Base-by-base conservation (phyloP, 768 basidiomycete species). In the Boletus pseudo-olivaceus region DNA sequence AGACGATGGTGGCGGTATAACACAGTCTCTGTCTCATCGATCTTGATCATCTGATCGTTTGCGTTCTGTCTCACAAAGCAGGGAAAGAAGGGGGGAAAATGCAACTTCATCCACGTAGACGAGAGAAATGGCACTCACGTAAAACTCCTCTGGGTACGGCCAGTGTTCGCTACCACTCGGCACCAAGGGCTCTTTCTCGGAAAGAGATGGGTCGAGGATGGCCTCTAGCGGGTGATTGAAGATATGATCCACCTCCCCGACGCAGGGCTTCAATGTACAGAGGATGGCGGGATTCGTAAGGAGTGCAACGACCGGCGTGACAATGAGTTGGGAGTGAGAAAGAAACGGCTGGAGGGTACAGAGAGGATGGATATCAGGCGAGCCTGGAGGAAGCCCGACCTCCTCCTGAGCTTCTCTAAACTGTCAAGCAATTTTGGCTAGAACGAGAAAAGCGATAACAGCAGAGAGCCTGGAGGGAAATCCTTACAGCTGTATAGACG, bases 381-480 rank as follows among this genome's bases (percentile, higher is more conserved):
- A 79, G 49, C 75, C 52, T 2, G 82, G 65, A 0, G 89, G 84
- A 3, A 95, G 75, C 1, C 72, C 82, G 19, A 95, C 88, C 74
- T 96, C 93, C 73, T 96, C 93, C 51, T 82, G 68, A 0, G 93
- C 93, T 71, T 96, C 93, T 53, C 93, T 78, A 45, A 79, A 79
- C 93, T 94, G 63, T 49, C 32, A 42, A 47, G 41, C 12, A 29
- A 23, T 52, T 39, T 30, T 7, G n/a, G 33, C 42, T 35, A 37
- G 35, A 5, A 5, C 11, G 42, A 29, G 39, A 30, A 46, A 27
- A 17, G 46, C 9, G 8, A 7, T 32, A 39, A 41, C 20, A 14
- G 27, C 26, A 15, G 7, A 39, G 7, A 26, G 11, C 11, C 1
- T 20, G 29, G 39, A 7, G 19, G 29, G 49, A 19, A 70, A 19